Evolutionary conservation across 306 rosid species (phyloP), one percentile per base, ranked within the genome.

Genomic region (Cicer yamashitae): DNA sequence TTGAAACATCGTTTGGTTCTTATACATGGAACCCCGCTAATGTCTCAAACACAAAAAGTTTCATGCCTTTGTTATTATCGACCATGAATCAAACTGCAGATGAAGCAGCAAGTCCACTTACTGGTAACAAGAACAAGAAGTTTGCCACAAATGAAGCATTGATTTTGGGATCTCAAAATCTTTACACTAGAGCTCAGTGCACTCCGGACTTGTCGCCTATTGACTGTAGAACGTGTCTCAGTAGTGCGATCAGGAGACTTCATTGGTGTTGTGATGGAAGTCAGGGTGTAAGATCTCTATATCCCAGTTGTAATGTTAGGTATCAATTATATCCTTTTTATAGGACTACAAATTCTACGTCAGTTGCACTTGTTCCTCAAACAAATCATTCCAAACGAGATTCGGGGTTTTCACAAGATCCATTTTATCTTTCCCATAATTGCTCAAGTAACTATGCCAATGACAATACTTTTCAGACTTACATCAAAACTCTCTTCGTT

Each of bases 161-260:
- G 0, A 0, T 10, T 13, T 6, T 57, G 0, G 18, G 46, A 7
- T 7, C 4, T 10, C 57, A 46, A 1, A 20, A 57, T 0, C 20
- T 67, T 22, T 67, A 67, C 20, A 11, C 17, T 46, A 43, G 46
- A 22, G 73, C 73, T 22, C 73, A 67, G 25, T 67, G 73, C 73
- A 67, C 57, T 0, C 18, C 43, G 3, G 8, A 46, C 8, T 18
- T 67, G 10, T 46, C 40, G 8, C 8, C n/a, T 1, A 6, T 12
- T 1, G 22, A 22, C 13, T 67, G 73, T 12, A 25, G 12, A 67
- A 22, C 20, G 0, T 67, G 72, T 7, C 72, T 67, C 3, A 1
- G 2, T 46, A 1, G 1, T 3, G 20, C 2, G 7, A 46, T 67
- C 1, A 0, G 0, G 0, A 0, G 3, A 0, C 17, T 67, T 45